Base-by-base conservation (phyloP, 495 filamentous ascomycete species). In the Penicillium nucicola region DNA sequence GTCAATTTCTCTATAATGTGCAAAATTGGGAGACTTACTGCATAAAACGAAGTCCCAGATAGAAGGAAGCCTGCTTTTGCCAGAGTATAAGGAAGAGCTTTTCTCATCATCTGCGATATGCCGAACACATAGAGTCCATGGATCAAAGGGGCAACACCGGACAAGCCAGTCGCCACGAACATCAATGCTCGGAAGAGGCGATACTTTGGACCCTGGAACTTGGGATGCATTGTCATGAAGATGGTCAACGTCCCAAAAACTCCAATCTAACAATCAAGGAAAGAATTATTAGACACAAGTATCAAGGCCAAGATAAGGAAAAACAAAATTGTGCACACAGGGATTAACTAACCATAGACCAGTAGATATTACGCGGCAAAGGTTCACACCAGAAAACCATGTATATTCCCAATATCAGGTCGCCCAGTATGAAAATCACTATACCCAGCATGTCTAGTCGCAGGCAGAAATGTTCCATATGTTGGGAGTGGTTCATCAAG, bases 161-260 rank as follows among this genome's bases (percentile, higher is more conserved):
- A 76, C 30, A 77, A 43, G 3, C 70, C 76, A n/a, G 74, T 79
- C 20, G 57, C 64, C 14, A 80, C 64, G 42, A 80, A 77, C 18
- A 68, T 68, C 12, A 67, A 47, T 15, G 68, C 58, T 30, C 77
- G 76, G 33, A 77, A 62, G 2, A 64, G 53, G 12, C 77, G 66
- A 61, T 60, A 79, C 22, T 54, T 53, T 6, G 43, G 63, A 20
- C 75, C 73, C 45, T 78, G 75, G 33, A 79, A 71, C 17, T 53
- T 57, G 9, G 75, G 75, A 55, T 69, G 54, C 33, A 64, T 36
- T 14, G 25, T 52, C 59, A 77, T 64, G 42, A 59, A 77, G 19
- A 52, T 61, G 4, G 55, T 70, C 5, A 66, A 57, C 33, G 64
- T 67, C 34, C 72, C 72, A 6, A 57, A 49, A 48, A 54, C 31